phyloP scores from a whole-genome alignment of 2,329 filamentous ascomycete genomes.

The Delphinella strobiligena region DNA sequence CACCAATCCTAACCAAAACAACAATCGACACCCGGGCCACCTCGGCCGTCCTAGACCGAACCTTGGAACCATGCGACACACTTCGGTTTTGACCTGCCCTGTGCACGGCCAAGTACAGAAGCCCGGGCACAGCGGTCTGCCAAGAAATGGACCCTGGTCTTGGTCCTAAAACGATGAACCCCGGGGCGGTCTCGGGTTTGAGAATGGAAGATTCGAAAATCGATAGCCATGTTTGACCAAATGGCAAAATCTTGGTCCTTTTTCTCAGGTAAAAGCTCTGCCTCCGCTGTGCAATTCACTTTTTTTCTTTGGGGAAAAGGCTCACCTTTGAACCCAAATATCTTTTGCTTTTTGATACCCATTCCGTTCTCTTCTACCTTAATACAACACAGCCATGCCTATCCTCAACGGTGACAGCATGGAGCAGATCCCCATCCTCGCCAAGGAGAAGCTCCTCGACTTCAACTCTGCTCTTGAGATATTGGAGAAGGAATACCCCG shows the following conservation, averaged over 20 bases:
- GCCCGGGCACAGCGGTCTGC: no score
- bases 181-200: no score
- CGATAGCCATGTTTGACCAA: no score
- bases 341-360: slow-evolving; percentile 3
- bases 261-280: no score
- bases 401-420: slow-evolving; percentile 53
- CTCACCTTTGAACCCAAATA: slow-evolving; percentile 12
- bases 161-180: no score
- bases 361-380: slow-evolving; percentile 5
- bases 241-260: no score
- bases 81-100: no score
- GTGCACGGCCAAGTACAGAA: no score
- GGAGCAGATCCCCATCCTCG: slow-evolving; percentile 31
- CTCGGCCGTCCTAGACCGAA: neutral
- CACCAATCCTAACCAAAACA: neutral
- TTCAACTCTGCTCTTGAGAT: slow-evolving; percentile 64
- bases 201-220: no score
- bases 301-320: slow-evolving; percentile 38
- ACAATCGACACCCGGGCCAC: neutral
- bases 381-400: slow-evolving; percentile 47
- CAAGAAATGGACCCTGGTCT: no score
- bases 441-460: slow-evolving; percentile 52
- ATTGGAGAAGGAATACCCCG: slow-evolving; percentile 63
- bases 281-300: no score
- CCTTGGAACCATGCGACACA: no score